Evolutionary conservation across 164 flowering plant species (phyloP).

Genomic region (Umbilicus rupestris): DNA sequence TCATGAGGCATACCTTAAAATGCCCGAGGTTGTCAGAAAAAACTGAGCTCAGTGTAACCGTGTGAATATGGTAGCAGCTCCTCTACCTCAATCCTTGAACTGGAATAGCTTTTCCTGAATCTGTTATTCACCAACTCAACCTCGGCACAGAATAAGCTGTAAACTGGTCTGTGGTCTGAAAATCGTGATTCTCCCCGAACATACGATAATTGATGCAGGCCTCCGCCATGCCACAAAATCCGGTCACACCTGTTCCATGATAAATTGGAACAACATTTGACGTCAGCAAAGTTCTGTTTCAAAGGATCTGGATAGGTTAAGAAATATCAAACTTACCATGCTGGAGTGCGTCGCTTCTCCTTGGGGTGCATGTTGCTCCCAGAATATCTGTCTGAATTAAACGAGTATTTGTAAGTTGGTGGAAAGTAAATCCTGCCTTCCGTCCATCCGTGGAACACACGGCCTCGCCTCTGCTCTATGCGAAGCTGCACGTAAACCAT

Average conservation of each 20-base stretch:
- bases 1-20: slow-evolving; percentile 18
- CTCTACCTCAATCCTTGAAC: slow-evolving; percentile 57
- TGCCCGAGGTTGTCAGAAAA: slow-evolving; percentile 26
- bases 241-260: slow-evolving; percentile 52
- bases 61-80: slow-evolving; percentile 60
- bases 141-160: slow-evolving; percentile 57
- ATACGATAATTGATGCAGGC: slow-evolving; percentile 63
- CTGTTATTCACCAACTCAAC: slow-evolving; percentile 45
- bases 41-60: slow-evolving; percentile 71
- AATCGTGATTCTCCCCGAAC: slow-evolving; percentile 68
- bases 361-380: slow-evolving; percentile 81
- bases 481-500: slow-evolving; percentile 41
- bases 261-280: background rate
- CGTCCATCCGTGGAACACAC: slow-evolving; percentile 70
- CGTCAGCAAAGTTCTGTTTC: background rate
- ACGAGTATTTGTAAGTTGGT: slow-evolving; percentile 90
- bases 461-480: slow-evolving; percentile 64
- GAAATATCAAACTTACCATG: slow-evolving; percentile 48
- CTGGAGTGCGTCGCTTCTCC: slow-evolving; percentile 93
- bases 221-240: slow-evolving; percentile 64
- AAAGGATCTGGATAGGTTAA: background rate
- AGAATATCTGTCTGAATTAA: slow-evolving; percentile 84
- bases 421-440: slow-evolving; percentile 88
- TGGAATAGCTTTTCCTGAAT: slow-evolving; percentile 45
- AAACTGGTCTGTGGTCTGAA: slow-evolving; percentile 77